Base-by-base conservation (phyloP, 768 basidiomycete species). In the Mycena rebaudengoi region DNA sequence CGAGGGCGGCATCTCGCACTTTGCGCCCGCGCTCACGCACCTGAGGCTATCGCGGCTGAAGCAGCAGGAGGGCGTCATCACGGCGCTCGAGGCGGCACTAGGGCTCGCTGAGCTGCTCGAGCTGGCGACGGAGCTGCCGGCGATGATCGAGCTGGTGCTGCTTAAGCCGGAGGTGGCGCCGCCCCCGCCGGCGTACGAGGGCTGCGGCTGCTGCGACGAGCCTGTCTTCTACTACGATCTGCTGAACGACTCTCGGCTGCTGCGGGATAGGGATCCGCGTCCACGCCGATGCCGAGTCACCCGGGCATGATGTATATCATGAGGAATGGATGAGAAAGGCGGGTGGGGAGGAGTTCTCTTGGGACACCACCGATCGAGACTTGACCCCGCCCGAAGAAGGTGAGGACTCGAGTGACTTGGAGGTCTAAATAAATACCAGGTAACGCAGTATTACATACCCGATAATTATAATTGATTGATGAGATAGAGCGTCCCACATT, bases 1-100 rank as follows among this genome's bases (percentile, higher is more conserved):
- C 65, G 67, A 67, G 25, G 44, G 53, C 29, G 66, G 67, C 43
- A 70, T 76, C 49, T 64, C 71, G 4, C 16, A 60, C 39, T 66
- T 74, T 18, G 67, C 70, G 13, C 71, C 73, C 13, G 58, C 57
- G 3, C 52, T 74, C 49, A 64, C 62, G 4, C 51, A 67, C 28
- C 39, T 78, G 14, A 58, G 64, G 16, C 29, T 68, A 18, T 70
- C 62, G 18, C 39, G 60, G 23, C 49, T 61, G 14, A 26, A 32
- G 13, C 46, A 46, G 25, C 26, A 62, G 43, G 53, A 60, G 10
- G 28, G 25, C 7, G 8, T 20, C 5, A 35, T 60, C 43, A 32
- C 26, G 4, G 26, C 49, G 20, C 28, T 56, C 25, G 61, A 55
- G 29, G 5, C n/a, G 10, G 52, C 26, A 0, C 58, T 56, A 25